Conservation (phyloP, 2,329 filamentous ascomycete genomes). For the Neocucurbitaria cava region DNA sequence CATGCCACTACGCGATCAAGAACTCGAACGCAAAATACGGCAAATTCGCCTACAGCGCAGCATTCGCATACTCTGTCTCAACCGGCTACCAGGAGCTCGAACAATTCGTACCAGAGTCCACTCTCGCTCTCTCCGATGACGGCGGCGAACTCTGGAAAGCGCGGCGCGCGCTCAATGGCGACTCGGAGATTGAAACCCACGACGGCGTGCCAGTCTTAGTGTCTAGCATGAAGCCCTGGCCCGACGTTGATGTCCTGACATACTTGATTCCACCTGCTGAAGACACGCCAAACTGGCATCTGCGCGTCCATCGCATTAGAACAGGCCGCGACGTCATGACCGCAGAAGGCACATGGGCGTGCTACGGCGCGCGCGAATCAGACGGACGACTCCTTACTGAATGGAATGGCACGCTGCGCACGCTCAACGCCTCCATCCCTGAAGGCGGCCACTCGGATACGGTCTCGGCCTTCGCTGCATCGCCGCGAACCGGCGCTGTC, state of each 20-base stretch:
- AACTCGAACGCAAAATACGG: constrained; percentile 84
- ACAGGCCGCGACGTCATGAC: constrained; percentile 69
- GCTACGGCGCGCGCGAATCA: constrained; percentile 66
- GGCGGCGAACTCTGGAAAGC: constrained; percentile 81
- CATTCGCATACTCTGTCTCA: constrained; percentile 79
- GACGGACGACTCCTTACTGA: constrained; percentile 62
- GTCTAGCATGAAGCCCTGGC: constrained; percentile 74
- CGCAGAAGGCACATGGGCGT: constrained; percentile 77
- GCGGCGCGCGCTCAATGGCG: constrained; percentile 67
- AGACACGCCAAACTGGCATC: constrained; percentile 68
- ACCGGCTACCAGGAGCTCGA: constrained; percentile 78
- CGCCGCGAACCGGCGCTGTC: constrained; percentile 58
- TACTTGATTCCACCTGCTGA: constrained; percentile 68
- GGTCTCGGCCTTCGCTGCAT: constrained; percentile 54
- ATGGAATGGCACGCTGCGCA: constrained; percentile 21
- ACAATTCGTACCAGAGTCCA: constrained; percentile 77
- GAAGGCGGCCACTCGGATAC: constrained; percentile 48
- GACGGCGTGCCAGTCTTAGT: constrained; percentile 66
- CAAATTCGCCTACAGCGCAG: constrained; percentile 77
- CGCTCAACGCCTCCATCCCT: constrained; percentile 44
- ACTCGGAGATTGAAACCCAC: constrained; percentile 66
- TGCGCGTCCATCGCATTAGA: constrained; percentile 68
- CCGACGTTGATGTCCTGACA: constrained; percentile 70
- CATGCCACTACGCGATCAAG: constrained; percentile 83
- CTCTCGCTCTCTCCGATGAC: constrained; percentile 78